Conservation (phyloP, 2,329 filamentous ascomycete genomes). For the Incumbomyces delicatus region DNA sequence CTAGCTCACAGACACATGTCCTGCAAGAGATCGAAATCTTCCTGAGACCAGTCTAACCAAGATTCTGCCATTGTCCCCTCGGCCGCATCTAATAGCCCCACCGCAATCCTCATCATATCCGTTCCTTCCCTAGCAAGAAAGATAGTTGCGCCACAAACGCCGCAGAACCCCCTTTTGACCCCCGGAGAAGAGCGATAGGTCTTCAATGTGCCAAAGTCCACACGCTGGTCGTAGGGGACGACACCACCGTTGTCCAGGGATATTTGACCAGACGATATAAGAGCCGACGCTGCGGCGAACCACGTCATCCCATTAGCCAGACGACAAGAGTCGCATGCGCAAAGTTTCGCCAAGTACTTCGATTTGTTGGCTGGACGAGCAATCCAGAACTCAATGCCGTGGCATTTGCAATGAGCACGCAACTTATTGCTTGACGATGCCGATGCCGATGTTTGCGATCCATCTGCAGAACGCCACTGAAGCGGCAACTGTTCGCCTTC, state of each 20-base stretch:
- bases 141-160: too few relatives aligned
- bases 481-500: background rate
- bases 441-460: background rate
- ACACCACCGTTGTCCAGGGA: background rate
- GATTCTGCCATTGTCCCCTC: background rate
- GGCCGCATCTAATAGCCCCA: background rate
- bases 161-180: background rate
- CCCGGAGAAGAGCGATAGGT: background rate
- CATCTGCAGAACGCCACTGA: background rate
- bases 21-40: background rate
- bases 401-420: background rate
- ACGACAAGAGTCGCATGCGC: background rate
- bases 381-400: background rate
- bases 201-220: background rate
- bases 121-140: background rate
- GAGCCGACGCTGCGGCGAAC: background rate
- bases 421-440: background rate
- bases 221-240: background rate
- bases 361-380: background rate
- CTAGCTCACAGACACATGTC: background rate
- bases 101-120: background rate
- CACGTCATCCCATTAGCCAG: background rate
- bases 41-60: background rate
- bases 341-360: background rate
- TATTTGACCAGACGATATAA: background rate